These are phyloP conservation scores for Naganishia onofrii DNA, from an alignment of 768 basidiomycete species.

Conservation along the genomic window DNA sequence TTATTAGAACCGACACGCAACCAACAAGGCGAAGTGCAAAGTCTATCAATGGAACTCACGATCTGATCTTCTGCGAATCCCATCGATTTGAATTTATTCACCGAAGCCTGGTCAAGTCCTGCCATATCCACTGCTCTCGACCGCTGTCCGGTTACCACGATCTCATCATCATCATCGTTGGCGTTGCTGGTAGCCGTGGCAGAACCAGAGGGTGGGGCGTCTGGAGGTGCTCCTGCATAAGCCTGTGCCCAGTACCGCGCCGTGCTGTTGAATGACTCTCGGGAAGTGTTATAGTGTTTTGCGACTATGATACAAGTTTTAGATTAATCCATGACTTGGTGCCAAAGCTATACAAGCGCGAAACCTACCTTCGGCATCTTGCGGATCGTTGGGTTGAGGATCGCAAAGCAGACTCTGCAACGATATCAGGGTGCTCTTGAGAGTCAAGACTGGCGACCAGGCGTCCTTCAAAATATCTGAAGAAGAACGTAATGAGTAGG, in stretches of 20 bases:
- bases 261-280: conserved; percentile 81
- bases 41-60: conserved; percentile 57
- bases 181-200: not conserved
- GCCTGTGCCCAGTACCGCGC: conserved; percentile 90
- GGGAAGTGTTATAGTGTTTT: conserved; percentile 90
- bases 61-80: conserved; percentile 82
- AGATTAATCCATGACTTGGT: not conserved
- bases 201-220: conserved; percentile 23
- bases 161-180: not conserved
- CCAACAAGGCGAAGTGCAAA: too few species aligned
- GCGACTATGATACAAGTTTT: conserved; percentile 60
- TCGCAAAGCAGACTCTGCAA: conserved; percentile 88
- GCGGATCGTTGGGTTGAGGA: conserved; percentile 92
- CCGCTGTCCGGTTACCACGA: conserved; percentile 53
- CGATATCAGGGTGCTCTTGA: conserved; percentile 93
- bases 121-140: conserved; percentile 61
- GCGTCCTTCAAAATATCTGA: conserved; percentile 61
- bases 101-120: conserved; percentile 76
- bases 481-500: conserved; percentile 52
- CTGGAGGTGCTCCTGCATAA: conserved; percentile 72
- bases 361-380: conserved; percentile 74
- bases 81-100: conserved; percentile 75
- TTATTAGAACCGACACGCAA: conserved; percentile 6
- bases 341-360: not conserved
- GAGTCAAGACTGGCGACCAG: conserved; percentile 64